A percentile compares a stretch with the other conserved stretches of the same genome.
Evolutionary conservation across 2,329 filamentous ascomycete species (phyloP).

Genomic region (Allantophomopsis lycopodina): DNA sequence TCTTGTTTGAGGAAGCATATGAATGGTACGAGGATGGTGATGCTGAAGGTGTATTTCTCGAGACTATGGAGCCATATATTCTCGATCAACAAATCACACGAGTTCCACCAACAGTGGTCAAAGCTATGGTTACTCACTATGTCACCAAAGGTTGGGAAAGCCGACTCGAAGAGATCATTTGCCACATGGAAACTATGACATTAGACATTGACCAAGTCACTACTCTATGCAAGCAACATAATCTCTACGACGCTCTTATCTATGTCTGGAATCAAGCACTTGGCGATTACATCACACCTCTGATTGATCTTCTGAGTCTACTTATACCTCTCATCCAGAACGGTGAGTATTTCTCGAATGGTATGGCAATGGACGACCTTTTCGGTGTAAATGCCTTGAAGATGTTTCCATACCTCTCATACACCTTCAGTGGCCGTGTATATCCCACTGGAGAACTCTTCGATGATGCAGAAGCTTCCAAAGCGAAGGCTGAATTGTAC

Average conservation of each 20-base stretch:
- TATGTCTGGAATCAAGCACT: constrained; percentile 95
- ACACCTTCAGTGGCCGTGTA: constrained; percentile 75
- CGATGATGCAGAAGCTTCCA: constrained; percentile 54
- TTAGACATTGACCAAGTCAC: constrained; percentile 93
- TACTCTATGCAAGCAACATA: constrained; percentile 76
- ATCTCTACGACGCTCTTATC: constrained; percentile 86
- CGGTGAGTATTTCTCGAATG: constrained; percentile 35
- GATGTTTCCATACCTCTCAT: constrained; percentile 89
- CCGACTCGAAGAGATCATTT: constrained; percentile 85
- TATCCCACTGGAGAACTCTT: constrained; percentile 77
- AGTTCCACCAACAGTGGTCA: constrained; percentile 73
- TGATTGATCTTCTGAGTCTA: constrained; percentile 71
- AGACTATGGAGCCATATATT: constrained; percentile 80
- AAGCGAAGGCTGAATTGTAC: constrained; percentile 80
- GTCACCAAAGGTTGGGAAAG: constrained; percentile 61
- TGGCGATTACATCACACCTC: constrained; percentile 76
- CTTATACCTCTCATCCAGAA: constrained; percentile 43
- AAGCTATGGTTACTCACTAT: constrained; percentile 73
- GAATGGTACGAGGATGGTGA: constrained; percentile 75
- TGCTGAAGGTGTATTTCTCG: constrained; percentile 65
- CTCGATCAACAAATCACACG: constrained; percentile 61
- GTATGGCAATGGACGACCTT: constrained; percentile 40
- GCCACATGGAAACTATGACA: constrained; percentile 77
- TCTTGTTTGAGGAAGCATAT: constrained; percentile 83
- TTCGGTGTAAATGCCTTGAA: constrained; percentile 67